These are phyloP conservation scores for Corniculantispora saksenae DNA, from an alignment of 2,329 filamentous ascomycete species.

Conservation along the genomic window DNA sequence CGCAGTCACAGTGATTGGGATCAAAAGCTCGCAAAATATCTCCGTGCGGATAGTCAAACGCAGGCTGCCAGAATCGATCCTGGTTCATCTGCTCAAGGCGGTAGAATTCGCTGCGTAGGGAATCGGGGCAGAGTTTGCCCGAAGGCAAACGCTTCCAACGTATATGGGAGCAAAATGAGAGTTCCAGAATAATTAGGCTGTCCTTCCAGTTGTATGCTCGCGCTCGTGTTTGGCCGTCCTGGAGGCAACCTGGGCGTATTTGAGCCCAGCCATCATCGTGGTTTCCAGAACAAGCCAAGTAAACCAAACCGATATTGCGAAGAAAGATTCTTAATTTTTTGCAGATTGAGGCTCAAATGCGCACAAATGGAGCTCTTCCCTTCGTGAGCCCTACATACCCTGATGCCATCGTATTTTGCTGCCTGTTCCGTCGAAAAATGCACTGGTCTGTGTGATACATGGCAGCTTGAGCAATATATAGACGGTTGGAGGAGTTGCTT, in stretches of 20 bases:
- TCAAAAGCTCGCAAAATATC: neutral
- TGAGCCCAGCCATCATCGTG: too few species aligned
- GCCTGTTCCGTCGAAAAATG: neutral
- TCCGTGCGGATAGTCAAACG: neutral
- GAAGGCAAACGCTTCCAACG: neutral
- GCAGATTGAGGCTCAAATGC: neutral
- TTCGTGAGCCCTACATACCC: neutral
- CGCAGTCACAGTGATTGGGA: neutral
- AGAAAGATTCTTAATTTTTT: neutral
- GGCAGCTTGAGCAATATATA: neutral
- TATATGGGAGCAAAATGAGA: neutral
- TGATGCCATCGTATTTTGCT: neutral
- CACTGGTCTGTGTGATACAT: neutral
- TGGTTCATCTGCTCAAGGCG: neutral
- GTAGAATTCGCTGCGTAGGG: neutral
- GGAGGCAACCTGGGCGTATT: too few species aligned
- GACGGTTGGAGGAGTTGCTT: too few species aligned
- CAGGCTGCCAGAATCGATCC: neutral
- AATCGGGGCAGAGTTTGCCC: neutral
- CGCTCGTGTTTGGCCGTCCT: too few species aligned
- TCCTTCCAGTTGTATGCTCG: too few species aligned
- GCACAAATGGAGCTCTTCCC: neutral
- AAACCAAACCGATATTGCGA: too few species aligned
- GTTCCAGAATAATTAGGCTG: neutral
- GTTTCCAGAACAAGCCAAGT: too few species aligned